Evolutionary conservation across 768 basidiomycete genomes (phyloP), one percentile per base, ranked within the genome.

Genomic region (Punctularia strigosozonata): DNA sequence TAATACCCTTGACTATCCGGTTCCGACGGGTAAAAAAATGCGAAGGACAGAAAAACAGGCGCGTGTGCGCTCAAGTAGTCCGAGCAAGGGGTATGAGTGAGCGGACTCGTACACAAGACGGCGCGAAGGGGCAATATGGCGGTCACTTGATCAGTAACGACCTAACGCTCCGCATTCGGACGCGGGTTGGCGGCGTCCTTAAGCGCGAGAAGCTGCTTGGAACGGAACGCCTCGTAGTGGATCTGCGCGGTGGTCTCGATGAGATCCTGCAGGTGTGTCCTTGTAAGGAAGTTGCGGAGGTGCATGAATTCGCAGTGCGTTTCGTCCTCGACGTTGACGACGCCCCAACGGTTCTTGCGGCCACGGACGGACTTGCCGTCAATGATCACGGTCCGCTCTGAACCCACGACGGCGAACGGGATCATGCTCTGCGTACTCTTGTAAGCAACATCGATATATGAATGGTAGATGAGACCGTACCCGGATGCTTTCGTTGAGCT

Each of bases 191-290:
- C 89, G 26, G 86, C 85, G 64, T 98, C 94, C 71, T 98, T 98
- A 52, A 98, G 75, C 12, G 94, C 94, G 34, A 97, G 71, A 49
- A 98, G 63, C 66, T 99, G 94, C 68, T 97, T 97, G 50, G 90
- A 94, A 47, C 94, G 80, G 89, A 99, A 99, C 6, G 92, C 90
- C 68, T 99, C 94, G 59, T 98, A 99, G 65, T 99, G 94, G 59
- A 94, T 95, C 61, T 92, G 87, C 8, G 95, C 91, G 7, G 95
- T 98, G 40, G 94, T 95, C 70, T 99, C 94, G 57, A 99, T 99
- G 57, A 99, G 65, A 55, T 98, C 94, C 61, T 99, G 94, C 55
- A 99, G 61, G 64, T 99, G 95, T 22, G 94, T 94, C 63, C 92
- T 85, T 5, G 88, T 91, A 45, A 99, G 71, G 74, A 99, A 99